These are phyloP conservation scores for Solanum habrochaites DNA, from an alignment of 257 asterid species.

Conservation along the genomic window DNA sequence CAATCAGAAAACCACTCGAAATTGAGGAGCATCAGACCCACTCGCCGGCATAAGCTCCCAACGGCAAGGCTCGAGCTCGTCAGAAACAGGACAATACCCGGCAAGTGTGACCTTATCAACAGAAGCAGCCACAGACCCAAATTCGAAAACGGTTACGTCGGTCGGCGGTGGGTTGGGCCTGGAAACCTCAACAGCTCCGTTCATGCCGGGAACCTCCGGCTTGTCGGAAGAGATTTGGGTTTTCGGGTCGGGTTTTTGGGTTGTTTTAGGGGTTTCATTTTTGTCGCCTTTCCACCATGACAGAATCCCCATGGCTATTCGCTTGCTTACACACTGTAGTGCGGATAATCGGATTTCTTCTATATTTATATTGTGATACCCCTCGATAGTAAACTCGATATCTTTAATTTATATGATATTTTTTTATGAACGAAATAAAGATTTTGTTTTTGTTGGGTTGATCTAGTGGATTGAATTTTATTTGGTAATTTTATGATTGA, in stretches of 20 bases:
- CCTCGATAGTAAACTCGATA: not conserved
- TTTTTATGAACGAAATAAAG: too few species aligned
- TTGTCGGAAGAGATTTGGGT: constrained; percentile 17
- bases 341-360: not conserved
- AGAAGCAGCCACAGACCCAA: constrained; percentile 70
- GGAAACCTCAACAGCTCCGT: constrained; percentile 71
- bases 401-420: too few species aligned
- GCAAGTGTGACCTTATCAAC: constrained; percentile 78
- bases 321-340: not conserved
- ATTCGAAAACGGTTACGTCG: constrained; percentile 61
- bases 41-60: constrained; percentile 81
- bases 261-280: not conserved
- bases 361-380: not conserved
- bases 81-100: constrained; percentile 76
- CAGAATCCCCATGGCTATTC: not conserved
- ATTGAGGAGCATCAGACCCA: constrained; percentile 75
- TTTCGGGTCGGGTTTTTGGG: constrained; percentile 23
- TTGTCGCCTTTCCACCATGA: constrained; percentile 18
- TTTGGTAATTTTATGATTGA: too few species aligned
- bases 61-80: constrained; percentile 81
- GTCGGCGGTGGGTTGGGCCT: constrained; percentile 20
- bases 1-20: constrained; percentile 65
- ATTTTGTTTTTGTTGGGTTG: not conserved
- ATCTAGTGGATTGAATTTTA: too few species aligned
- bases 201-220: constrained; percentile 61